Evolutionary conservation across 2,329 filamentous ascomycete genomes (phyloP), one percentile per base, ranked within the genome.

Genomic region (Elsinoe ampelina): DNA sequence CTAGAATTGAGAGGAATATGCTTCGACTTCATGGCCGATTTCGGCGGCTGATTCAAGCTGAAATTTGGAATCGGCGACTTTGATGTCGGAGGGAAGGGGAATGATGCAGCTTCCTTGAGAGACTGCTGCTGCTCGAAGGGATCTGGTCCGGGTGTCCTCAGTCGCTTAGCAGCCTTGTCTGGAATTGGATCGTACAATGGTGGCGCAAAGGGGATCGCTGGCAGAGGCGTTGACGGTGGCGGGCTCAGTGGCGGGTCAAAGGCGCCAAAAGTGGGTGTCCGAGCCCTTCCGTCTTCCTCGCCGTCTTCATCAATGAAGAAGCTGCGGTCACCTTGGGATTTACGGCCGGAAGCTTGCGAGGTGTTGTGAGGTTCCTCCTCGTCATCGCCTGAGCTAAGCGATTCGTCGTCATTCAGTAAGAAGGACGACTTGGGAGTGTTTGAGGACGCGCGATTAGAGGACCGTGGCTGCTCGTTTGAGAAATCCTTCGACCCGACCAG

Each of bases 381-480:
- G 13, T 47, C 13, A 72, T 77, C 35, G 77, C 62, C 51, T 6
- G 81, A 80, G 57, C 80, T 82, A 32, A 80, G 65, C 47, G 77
- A 77, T 60, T 80, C 74, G 56, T 78, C 76, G 39, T 80, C 78
- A 57, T 78, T 72, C 4, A 80, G 70, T 3, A 80, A 65, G 63
- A 80, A 80, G 0, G 78, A 80, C n/a, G 63, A 68, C 62, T 60
- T 70, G 50, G 58, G 61, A 55, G 47, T 59, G 13, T 41, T 48
- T 59, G 58, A 30, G 60, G 54, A 47, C 26, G 17, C 32, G 17
- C 41, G 39, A 13, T 26, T 56, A 5, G 35, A 38, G 11, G 38
- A 36, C 38, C 39, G 22, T 13, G 34, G 39, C 11, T 36, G 22
- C 11, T 38, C 34, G 30, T 19, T 34, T 22, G 15, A 22, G 19